Evolutionary conservation across 2,329 filamentous ascomycete genomes (phyloP).

Genomic region (Diaporthe citriasiana): DNA sequence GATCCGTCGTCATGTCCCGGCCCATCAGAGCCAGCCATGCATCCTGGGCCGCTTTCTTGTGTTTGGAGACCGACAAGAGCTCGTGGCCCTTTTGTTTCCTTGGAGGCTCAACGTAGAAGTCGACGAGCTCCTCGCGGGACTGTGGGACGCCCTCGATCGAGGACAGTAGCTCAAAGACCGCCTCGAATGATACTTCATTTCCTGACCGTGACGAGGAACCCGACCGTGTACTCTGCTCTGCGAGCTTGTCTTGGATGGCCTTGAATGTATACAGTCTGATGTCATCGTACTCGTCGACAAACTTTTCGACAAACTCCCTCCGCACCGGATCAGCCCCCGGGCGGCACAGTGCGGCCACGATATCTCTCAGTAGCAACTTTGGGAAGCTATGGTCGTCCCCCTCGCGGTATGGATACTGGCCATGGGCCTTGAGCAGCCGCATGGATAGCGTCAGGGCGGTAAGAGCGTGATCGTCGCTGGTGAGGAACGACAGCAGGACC

Average conservation of each 20-base stretch:
- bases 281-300: slow-evolving; percentile 84
- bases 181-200: slow-evolving; percentile 58
- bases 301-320: slow-evolving; percentile 83
- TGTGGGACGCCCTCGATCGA: slow-evolving; percentile 79
- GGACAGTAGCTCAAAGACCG: slow-evolving; percentile 73
- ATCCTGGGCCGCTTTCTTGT: slow-evolving; percentile 86
- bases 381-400: slow-evolving; percentile 79
- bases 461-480: slow-evolving; percentile 72
- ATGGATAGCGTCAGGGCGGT: slow-evolving; percentile 85
- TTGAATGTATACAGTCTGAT: slow-evolving; percentile 86
- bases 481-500: slow-evolving; percentile 72
- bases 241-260: slow-evolving; percentile 61
- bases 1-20: slow-evolving; percentile 75
- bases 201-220: slow-evolving; percentile 24
- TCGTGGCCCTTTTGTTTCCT: slow-evolving; percentile 78
- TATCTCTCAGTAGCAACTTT: slow-evolving; percentile 72
- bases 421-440: slow-evolving; percentile 87
- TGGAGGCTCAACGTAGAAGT: slow-evolving; percentile 73
- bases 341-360: slow-evolving; percentile 74
- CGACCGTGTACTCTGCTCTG: slow-evolving; percentile 46
- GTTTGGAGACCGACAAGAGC: slow-evolving; percentile 75
- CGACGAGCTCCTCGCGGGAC: slow-evolving; percentile 74
- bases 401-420: slow-evolving; percentile 67
- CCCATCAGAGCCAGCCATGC: slow-evolving; percentile 87
- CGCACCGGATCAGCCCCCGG: slow-evolving; percentile 72